Percentiles rank a stretch among this genome's conserved stretches.
These are phyloP conservation scores for Alloascoidea hylecoeti DNA, from an alignment of 805 yeast genomes.

Conservation along the genomic window DNA sequence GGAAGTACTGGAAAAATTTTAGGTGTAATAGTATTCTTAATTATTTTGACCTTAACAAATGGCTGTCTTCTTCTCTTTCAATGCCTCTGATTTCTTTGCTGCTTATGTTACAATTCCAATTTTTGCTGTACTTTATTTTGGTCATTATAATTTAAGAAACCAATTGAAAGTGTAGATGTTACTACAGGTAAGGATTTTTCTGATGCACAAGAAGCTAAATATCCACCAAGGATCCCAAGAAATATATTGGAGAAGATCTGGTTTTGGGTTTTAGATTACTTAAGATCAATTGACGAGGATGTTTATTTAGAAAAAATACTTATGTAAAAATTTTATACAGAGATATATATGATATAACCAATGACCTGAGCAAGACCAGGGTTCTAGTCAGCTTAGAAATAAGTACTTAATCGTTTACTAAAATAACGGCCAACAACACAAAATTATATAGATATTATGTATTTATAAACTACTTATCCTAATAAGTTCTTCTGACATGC, in stretches of 20 bases:
- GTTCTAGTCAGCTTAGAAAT: too few relatives aligned
- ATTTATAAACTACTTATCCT: too few relatives aligned
- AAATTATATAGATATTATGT: too few relatives aligned
- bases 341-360: too few relatives aligned
- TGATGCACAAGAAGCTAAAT: constrained; percentile 40
- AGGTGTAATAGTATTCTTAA: constrained; percentile 33
- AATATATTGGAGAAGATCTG: constrained; percentile 28
- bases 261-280: constrained; percentile 39
- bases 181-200: constrained; percentile 35
- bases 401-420: too few relatives aligned
- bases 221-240: constrained; percentile 14
- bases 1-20: constrained; percentile 52
- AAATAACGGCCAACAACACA: too few relatives aligned
- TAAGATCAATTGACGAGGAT: too few relatives aligned
- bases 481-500: too few relatives aligned
- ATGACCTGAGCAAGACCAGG: too few relatives aligned
- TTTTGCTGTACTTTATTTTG: constrained; percentile 35
- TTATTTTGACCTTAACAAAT: constrained; percentile 49
- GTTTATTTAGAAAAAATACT: too few relatives aligned
- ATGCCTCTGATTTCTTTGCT: constrained; percentile 46
- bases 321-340: too few relatives aligned
- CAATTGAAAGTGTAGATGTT: constrained; percentile 46
- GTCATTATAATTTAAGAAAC: constrained; percentile 33
- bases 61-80: constrained; percentile 52
- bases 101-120: constrained; percentile 58